Percentiles rank a stretch among this genome's conserved stretches.
phyloP scores from a whole-genome alignment of 23 red algal genomes.

The Cyanidiococcus yangmingshanensis region DNA sequence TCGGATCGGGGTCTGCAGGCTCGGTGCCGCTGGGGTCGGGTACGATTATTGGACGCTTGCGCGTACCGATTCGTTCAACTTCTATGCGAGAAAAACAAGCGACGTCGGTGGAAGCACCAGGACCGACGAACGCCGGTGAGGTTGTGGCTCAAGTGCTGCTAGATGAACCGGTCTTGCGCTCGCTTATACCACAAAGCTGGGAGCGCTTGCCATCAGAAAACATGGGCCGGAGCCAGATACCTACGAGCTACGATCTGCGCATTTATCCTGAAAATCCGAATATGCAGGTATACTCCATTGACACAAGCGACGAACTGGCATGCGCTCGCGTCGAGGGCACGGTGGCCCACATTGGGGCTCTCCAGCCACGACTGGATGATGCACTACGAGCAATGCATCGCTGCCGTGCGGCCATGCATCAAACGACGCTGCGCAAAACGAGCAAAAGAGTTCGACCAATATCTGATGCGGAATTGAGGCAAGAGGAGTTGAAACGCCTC shows the following conservation, averaged over 20 bases:
- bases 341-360: neutral
- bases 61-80: neutral
- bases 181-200: neutral
- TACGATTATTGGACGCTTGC: neutral
- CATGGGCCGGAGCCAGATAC: neutral
- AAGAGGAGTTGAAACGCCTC: neutral
- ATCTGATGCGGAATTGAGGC: neutral
- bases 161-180: neutral
- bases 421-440: conserved; percentile 8
- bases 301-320: neutral
- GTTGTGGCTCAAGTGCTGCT: neutral
- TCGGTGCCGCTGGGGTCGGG: neutral
- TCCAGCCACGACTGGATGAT: conserved; percentile 11
- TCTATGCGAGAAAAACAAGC: neutral
- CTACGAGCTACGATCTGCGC: conserved; percentile 6
- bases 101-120: neutral
- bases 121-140: neutral
- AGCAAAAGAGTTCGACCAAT: neutral
- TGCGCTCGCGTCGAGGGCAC: neutral
- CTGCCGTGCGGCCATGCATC: conserved; percentile 10
- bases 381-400: conserved; percentile 15
- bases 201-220: neutral
- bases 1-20: neutral
- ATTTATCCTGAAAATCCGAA: neutral
- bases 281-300: conserved; percentile 5